A percentile compares a stretch with the other conserved stretches of the same genome.
Conservation (phyloP, 106 monocot species). For the Xerophyta viscosa region DNA sequence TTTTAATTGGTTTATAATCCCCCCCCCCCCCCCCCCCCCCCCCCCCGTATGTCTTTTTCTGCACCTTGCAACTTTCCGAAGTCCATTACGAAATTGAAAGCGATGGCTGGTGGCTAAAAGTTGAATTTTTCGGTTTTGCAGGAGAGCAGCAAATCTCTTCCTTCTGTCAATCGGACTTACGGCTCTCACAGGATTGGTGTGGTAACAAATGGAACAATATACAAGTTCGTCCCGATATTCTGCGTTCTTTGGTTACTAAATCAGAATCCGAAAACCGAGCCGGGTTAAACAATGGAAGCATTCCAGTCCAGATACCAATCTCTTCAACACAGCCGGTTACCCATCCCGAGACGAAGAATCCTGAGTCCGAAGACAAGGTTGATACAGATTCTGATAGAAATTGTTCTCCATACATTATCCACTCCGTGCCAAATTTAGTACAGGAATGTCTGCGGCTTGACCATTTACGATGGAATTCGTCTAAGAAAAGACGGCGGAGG, state of each 20-base stretch:
- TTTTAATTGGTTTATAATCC: too few relatives aligned
- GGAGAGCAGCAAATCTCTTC: conserved; percentile 26
- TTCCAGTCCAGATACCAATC: neutral
- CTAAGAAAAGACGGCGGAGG: conserved; percentile 21
- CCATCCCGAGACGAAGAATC: neutral
- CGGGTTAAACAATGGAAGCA: neutral
- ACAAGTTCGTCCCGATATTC: conserved; percentile 28
- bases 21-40: too few relatives aligned
- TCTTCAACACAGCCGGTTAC: neutral
- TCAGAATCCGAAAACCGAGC: neutral
- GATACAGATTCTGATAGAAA: too few relatives aligned
- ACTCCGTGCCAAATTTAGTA: conserved; percentile 9
- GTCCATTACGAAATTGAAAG: too few relatives aligned
- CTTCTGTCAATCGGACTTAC: conserved; percentile 33
- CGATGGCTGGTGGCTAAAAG: neutral
- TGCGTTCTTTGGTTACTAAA: conserved; percentile 9
- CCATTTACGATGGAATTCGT: conserved; percentile 24
- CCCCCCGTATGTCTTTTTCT: too few relatives aligned
- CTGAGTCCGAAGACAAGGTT: neutral
- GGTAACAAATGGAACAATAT: conserved; percentile 32
- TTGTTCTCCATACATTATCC: too few relatives aligned
- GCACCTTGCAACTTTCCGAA: too few relatives aligned
- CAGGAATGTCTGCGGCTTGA: conserved; percentile 6
- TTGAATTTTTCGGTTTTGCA: conserved; percentile 13
- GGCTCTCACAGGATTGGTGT: conserved; percentile 47